Conservation (phyloP, 2,329 filamentous ascomycete species). For the Cladosporium oxysporum region DNA sequence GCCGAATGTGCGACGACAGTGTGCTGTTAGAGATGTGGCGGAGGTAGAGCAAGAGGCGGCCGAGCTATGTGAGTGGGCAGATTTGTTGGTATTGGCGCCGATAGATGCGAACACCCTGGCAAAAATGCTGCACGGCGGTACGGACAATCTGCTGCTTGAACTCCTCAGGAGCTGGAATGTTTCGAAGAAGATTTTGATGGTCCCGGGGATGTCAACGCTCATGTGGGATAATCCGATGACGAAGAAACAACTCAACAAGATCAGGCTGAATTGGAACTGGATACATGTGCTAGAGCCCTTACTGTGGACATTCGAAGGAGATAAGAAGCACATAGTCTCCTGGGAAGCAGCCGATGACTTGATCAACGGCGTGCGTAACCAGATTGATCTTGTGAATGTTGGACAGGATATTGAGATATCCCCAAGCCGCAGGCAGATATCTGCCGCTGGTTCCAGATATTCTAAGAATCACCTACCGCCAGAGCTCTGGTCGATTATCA, state of each 20-base stretch:
- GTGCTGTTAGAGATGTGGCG: constrained; percentile 26
- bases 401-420: constrained; percentile 66
- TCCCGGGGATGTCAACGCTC: constrained; percentile 83
- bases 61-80: constrained; percentile 83
- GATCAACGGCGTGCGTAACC: constrained; percentile 73
- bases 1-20: constrained; percentile 32
- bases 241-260: constrained; percentile 81
- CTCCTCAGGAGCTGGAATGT: constrained; percentile 84
- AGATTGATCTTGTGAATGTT: constrained; percentile 72
- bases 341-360: constrained; percentile 68
- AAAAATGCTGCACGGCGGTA: constrained; percentile 83
- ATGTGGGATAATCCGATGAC: constrained; percentile 93
- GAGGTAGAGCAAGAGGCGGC: constrained; percentile 48
- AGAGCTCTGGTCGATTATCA: constrained; percentile 86
- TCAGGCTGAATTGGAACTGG: constrained; percentile 84
- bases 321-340: constrained; percentile 51
- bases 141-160: constrained; percentile 77
- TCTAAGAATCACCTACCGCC: constrained; percentile 62
- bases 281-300: constrained; percentile 78
- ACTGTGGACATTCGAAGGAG: constrained; percentile 73
- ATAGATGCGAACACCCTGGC: constrained; percentile 82
- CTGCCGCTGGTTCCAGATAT: constrained; percentile 42
- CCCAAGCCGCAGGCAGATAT: constrained; percentile 36
- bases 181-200: constrained; percentile 78
- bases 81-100: constrained; percentile 79